A percentile compares a stretch with the other conserved stretches of the same genome.
Conservation (phyloP, 1,139 yeast genomes). For the Geotrichum histeridarum region DNA sequence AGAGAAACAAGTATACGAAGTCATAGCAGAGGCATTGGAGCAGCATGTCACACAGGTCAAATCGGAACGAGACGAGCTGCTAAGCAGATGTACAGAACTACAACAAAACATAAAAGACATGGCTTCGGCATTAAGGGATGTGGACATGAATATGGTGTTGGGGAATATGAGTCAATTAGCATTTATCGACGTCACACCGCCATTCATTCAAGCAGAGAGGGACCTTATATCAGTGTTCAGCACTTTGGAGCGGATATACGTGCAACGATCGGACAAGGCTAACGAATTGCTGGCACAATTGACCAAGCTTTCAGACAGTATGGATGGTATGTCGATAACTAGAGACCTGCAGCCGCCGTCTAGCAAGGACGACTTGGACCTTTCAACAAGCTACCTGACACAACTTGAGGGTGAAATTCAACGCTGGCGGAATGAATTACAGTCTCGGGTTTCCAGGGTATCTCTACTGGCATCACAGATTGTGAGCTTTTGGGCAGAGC, state of each 20-base stretch:
- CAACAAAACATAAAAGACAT: conserved; percentile 28
- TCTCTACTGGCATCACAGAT: conserved; percentile 28
- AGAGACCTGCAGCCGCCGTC: conserved; percentile 13
- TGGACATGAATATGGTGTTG: conserved; percentile 21
- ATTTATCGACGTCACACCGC: conserved; percentile 10
- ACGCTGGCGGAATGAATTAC: conserved; percentile 29
- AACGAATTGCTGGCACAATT: conserved; percentile 12
- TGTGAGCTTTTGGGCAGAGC: conserved; percentile 35
- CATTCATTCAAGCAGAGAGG: conserved; percentile 4
- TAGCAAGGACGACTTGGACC: conserved; percentile 20
- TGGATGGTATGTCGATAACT: conserved; percentile 14
- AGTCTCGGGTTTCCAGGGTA: conserved; percentile 26
- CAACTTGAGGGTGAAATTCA: conserved; percentile 30
- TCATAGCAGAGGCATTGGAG: conserved; percentile 34
- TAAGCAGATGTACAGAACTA: conserved; percentile 27
- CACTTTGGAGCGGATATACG: conserved; percentile 12
- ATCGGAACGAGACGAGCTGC: conserved; percentile 31
- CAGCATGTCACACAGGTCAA: conserved; percentile 30
- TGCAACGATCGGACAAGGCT: conserved; percentile 14
- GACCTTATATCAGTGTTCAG: conserved; percentile 2
- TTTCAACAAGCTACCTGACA: conserved; percentile 25
- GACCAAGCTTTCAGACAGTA: conserved; percentile 8
- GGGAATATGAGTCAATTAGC: conserved; percentile 13
- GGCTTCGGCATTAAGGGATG: conserved; percentile 32
- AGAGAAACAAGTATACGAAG: conserved; percentile 32